These are phyloP conservation scores for Xerocomellus amylosporus DNA, from an alignment of 768 basidiomycete species.

Conservation along the genomic window DNA sequence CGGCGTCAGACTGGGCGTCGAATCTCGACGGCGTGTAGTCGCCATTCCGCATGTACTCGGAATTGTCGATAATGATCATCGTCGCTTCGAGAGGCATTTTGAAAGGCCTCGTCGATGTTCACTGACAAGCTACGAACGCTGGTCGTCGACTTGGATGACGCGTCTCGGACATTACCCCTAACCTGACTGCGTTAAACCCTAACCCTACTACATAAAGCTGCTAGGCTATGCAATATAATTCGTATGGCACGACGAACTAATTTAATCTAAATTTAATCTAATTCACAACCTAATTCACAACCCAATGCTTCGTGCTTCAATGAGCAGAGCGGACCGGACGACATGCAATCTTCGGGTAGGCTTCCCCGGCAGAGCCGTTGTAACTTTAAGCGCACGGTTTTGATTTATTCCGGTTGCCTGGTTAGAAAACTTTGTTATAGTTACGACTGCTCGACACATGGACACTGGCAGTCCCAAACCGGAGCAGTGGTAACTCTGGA, in stretches of 20 bases:
- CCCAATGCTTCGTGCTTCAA: too few species aligned
- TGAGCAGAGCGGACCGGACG: not conserved
- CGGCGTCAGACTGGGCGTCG: conserved; percentile 88
- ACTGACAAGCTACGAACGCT: not conserved
- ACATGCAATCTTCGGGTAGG: too few species aligned
- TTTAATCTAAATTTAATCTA: too few species aligned
- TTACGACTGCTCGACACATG: not conserved
- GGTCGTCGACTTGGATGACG: conserved; percentile 24
- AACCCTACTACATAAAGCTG: too few species aligned
- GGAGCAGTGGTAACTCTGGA: not conserved
- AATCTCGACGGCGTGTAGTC: conserved; percentile 87
- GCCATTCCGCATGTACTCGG: conserved; percentile 95
- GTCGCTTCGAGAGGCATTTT: conserved; percentile 97
- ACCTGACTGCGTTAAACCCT: conserved; percentile 11
- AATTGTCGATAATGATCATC: conserved; percentile 97
- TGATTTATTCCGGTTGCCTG: too few species aligned
- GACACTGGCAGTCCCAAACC: not conserved
- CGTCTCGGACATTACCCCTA: conserved; percentile 25
- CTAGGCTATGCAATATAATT: too few species aligned
- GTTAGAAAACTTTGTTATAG: not conserved
- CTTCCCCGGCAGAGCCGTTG: too few species aligned
- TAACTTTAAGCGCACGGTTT: too few species aligned
- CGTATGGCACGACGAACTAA: too few species aligned
- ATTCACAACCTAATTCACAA: too few species aligned
- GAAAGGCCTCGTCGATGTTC: conserved; percentile 2